Evolutionary conservation across 768 basidiomycete species (phyloP).

Genomic region (Suillus subluteus): DNA sequence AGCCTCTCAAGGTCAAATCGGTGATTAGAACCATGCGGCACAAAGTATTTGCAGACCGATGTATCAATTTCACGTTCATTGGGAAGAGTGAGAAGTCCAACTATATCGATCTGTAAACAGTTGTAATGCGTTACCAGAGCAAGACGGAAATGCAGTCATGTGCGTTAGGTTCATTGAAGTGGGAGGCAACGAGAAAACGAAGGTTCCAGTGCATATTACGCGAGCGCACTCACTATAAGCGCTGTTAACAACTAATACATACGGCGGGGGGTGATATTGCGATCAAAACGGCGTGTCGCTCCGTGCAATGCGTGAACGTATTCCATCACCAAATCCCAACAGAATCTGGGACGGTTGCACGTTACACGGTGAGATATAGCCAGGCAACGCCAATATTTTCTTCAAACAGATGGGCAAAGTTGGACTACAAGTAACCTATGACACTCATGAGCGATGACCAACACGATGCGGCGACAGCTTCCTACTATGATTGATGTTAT

Average conservation of each 20-base stretch:
- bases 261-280: no score
- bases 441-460: neutral
- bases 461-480: neutral
- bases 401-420: neutral
- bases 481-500: slow-evolving; percentile 14
- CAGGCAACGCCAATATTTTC: neutral
- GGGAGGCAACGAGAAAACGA: neutral
- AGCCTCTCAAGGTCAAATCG: neutral
- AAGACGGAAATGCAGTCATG: neutral
- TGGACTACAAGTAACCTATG: neutral
- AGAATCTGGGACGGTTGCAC: neutral
- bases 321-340: neutral
- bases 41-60: neutral
- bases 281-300: neutral
- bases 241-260: no score
- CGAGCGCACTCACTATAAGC: neutral
- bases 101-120: neutral
- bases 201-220: neutral
- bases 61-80: neutral
- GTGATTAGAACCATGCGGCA: neutral
- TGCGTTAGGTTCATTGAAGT: neutral
- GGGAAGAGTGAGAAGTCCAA: neutral
- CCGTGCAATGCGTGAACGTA: neutral
- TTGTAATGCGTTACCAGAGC: neutral
- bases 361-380: neutral